Percentiles rank a stretch among this genome's conserved stretches.
Evolutionary conservation across 2,329 filamentous ascomycete genomes (phyloP).

Genomic region (Penicillium olsonii): DNA sequence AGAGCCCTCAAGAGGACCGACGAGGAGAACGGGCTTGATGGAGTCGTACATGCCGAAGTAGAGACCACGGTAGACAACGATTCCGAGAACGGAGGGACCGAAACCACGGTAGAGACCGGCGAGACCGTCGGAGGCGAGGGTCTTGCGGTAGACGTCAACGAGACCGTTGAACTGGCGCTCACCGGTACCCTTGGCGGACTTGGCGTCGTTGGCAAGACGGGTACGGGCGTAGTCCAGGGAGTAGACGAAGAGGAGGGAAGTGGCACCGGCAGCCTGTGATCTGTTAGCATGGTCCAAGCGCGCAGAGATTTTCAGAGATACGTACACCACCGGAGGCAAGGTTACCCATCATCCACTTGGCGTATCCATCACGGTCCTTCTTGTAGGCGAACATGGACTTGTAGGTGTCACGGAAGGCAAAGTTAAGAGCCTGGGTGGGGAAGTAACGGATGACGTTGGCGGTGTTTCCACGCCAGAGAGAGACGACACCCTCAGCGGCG

Average conservation of each 20-base stretch:
- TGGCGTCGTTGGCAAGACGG: slow-evolving; percentile 99
- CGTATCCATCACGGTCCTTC: slow-evolving; percentile 99
- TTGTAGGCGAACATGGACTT: slow-evolving; percentile 99
- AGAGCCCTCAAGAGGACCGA: slow-evolving; percentile 90
- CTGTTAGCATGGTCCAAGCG: slow-evolving; percentile 7
- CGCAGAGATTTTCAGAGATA: slow-evolving; percentile 31
- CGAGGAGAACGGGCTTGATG: slow-evolving; percentile 97
- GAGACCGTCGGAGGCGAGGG: slow-evolving; percentile 96
- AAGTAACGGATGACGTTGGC: slow-evolving; percentile 99
- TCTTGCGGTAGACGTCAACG: slow-evolving; percentile 99
- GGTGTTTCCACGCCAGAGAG: slow-evolving; percentile 99
- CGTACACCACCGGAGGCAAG: slow-evolving; percentile 98
- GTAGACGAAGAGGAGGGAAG: slow-evolving; percentile 99
- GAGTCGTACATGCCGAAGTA: slow-evolving; percentile 99
- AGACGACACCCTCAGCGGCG: slow-evolving; percentile 87
- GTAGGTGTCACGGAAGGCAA: slow-evolving; percentile 99
- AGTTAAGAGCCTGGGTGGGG: slow-evolving; percentile 99
- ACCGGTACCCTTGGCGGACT: slow-evolving; percentile 92
- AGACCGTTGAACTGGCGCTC: slow-evolving; percentile 99
- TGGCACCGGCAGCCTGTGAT: slow-evolving; percentile 87
- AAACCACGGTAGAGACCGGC: slow-evolving; percentile 99
- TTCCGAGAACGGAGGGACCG: slow-evolving; percentile 98
- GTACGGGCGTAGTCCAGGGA: slow-evolving; percentile 99
- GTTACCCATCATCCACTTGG: slow-evolving; percentile 99
- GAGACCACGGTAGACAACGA: slow-evolving; percentile 99